Evolutionary conservation across 2,329 filamentous ascomycete genomes (phyloP), one percentile per base, ranked within the genome.

Genomic region (Incumbomyces delicatus): DNA sequence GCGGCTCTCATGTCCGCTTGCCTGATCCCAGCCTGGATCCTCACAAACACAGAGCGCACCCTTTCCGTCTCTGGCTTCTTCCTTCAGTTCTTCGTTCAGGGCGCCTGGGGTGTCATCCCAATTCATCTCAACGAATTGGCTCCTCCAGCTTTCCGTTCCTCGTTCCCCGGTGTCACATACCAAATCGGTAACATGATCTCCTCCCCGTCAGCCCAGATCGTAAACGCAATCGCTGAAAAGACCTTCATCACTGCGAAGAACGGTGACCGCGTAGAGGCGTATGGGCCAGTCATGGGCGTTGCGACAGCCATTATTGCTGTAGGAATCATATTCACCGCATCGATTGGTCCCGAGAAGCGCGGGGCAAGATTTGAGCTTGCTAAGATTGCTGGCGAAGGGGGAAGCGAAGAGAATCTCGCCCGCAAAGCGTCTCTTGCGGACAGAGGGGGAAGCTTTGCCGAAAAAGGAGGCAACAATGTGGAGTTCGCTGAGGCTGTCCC

Each of bases 121-220:
- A 85, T 87, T 47, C 84, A 88, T 56, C 69, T 88, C 3, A 87
- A 86, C 76, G 85, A 89, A 60, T 69, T 88, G 7, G 81, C 78
- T 0, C 85, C 85, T 0, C 81, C 80, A 1, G 76, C 77, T 0
- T 83, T 88, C 69, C 73, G 84, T 3, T 85, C 84, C 0, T 85
- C 85, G 55, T 80, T 85, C 46, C 80, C 86, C 18, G 84, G 84
- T 44, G 83, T 83, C 0, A 72, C 76, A 2, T 87, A 88, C 65
- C 83, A 90, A 65, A 74, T 89, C 2, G 85, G 85, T 41, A 90
- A 89, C 61, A 75, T 90, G 14, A 79, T 79, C 10, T 81, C 74
- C 1, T 79, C 76, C 0, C 80, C 81, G 13, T 81, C 78, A 0
- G 80, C 84, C 0, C 84, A 88, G 62, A 88, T 89, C 40, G 81